Evolutionary conservation across 768 basidiomycete species (phyloP).

Genomic region (Leccinum broughii): DNA sequence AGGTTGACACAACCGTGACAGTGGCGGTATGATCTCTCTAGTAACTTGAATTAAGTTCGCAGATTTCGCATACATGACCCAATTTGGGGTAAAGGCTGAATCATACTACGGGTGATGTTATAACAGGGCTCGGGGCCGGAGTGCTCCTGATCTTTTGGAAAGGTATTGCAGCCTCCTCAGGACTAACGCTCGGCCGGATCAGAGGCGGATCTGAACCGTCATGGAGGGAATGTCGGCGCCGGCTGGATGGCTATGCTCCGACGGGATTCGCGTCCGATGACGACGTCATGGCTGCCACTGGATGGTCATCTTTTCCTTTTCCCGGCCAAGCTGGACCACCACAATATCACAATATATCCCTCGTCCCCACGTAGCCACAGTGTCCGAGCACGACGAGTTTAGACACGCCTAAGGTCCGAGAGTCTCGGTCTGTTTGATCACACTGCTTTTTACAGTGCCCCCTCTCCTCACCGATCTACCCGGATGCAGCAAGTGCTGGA

Average conservation of each 20-base stretch:
- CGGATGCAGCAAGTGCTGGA: neutral
- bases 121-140: neutral
- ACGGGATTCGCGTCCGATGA: constrained; percentile 38
- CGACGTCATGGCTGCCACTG: neutral
- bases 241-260: constrained; percentile 38
- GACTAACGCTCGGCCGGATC: constrained; percentile 41
- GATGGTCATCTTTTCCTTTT: neutral
- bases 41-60: neutral
- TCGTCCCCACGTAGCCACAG: neutral
- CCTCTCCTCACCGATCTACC: neutral
- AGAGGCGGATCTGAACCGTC: constrained; percentile 49
- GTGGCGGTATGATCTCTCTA: neutral
- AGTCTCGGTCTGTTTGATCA: neutral
- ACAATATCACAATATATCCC: constrained; percentile 11
- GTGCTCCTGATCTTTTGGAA: neutral
- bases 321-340: neutral
- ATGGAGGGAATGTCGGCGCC: constrained; percentile 35
- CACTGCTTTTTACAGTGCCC: neutral
- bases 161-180: constrained; percentile 39
- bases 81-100: no score
- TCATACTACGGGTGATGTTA: no score
- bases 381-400: constrained; percentile 39
- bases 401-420: constrained; percentile 41
- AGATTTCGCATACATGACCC: neutral
- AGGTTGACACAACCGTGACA: neutral